Evolutionary conservation across 148 eudicot genomes (phyloP), one percentile per base, ranked within the genome.

Genomic region (Talinum fruticosum): DNA sequence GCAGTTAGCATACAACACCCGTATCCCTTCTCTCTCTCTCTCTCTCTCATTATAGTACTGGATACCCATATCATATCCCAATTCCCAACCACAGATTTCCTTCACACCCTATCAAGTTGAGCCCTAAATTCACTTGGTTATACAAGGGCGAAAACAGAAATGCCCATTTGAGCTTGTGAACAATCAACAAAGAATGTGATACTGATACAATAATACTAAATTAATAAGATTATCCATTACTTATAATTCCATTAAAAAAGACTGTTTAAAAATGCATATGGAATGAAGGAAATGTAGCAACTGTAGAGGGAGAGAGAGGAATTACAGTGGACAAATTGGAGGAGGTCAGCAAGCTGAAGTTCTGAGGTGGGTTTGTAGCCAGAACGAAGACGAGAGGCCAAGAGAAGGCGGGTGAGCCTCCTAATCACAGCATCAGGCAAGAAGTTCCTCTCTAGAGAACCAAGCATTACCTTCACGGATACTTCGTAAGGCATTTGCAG

Each of bases 311-410:
- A 79, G 79, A 65, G 69, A 57, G 69, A 30, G n/a, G n/a, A 26
- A 49, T 14, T 86, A 95, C 98, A 88, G 10, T 89, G 89, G 33
- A 61, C 89, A 69, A 95, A 95, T 8, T 82, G 87, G 33, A 92
- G 82, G 72, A 95, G 97, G 23, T 91, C 82, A 33, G 88, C 79
- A 74, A 95, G 89, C 64, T 95, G 99, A 4, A 83, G 79, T 1
- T 88, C 79, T 32, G 93, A 35, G 16, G 97, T 75, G 44, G 90
- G 66, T 32, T 82, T 77, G 86, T 91, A 92, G 33, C 86, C 85
- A 72, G 91, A 87, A 35, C 97, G 96, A 38, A 95, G 89, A 57
- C 30, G 72, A 0, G 14, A 8, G 3, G 30, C 47, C 41, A 37
- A 19, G 16, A n/a, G 18, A 38, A n/a, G 30, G 47, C 72, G 72